phyloP scores from a whole-genome alignment of 2,329 filamentous ascomycete species.

The Fonsecaea pedrosoi region DNA sequence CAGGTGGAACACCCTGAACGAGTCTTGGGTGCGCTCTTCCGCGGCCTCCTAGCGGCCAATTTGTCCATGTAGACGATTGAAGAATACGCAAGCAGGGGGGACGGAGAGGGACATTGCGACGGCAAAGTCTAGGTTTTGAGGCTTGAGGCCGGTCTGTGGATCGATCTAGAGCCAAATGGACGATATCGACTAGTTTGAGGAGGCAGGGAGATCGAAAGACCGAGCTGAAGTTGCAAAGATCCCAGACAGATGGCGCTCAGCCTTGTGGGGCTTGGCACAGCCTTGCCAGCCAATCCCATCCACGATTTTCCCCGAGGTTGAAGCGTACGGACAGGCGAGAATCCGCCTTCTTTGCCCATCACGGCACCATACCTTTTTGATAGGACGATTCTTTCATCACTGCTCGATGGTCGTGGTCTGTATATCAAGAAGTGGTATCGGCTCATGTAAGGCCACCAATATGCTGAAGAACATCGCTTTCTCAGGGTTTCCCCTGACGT shows the following conservation, averaged over 20 bases:
- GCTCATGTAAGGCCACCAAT: not conserved
- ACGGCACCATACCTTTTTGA: not conserved
- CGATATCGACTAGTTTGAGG: not conserved
- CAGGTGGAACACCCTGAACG: constrained; percentile 32
- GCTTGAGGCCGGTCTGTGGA: not conserved
- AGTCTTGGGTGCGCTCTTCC: constrained; percentile 29
- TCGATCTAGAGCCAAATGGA: not conserved
- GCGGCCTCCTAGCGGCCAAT: constrained; percentile 1
- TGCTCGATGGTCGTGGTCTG: not conserved
- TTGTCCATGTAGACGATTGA: constrained; percentile 1
- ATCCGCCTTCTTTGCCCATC: not conserved
- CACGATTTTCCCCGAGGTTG: constrained; percentile 1
- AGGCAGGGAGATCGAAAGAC: constrained; percentile 2
- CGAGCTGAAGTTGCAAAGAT: not conserved
- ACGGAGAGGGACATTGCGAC: not conserved
- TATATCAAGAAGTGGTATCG: not conserved
- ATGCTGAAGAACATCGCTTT: not conserved
- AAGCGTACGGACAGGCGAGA: constrained; percentile 13
- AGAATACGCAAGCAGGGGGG: not conserved
- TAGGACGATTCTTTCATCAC: not conserved
- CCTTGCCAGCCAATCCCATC: not conserved
- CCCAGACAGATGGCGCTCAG: constrained; percentile 3
- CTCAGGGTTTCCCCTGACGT: not conserved
- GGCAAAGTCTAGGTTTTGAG: not conserved
- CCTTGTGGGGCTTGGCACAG: not conserved